These are phyloP conservation scores for Dothiorella sarmentorum DNA, from an alignment of 2,329 filamentous ascomycete species.

Conservation along the genomic window DNA sequence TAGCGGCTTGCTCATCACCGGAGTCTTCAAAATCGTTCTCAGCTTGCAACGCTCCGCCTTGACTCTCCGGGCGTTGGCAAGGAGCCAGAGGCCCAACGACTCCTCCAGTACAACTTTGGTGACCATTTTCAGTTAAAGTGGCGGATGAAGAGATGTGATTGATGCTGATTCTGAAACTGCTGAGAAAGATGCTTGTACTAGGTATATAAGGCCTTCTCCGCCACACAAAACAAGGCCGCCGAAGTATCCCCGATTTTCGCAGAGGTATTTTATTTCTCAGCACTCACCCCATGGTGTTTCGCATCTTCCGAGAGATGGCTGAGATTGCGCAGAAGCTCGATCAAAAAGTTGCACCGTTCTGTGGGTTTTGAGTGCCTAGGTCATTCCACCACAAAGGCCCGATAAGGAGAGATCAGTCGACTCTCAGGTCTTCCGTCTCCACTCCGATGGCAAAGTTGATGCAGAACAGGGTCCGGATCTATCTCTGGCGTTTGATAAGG, in stretches of 20 bases:
- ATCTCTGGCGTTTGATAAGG: not conserved
- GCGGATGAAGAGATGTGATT: not conserved
- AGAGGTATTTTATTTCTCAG: not conserved
- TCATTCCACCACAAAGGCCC: not conserved
- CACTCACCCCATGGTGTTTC: conserved; percentile 1
- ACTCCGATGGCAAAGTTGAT: not conserved
- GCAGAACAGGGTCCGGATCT: not conserved
- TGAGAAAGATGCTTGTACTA: no score
- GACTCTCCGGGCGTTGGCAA: not conserved
- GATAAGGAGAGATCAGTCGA: conserved; percentile 12
- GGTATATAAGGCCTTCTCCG: not conserved
- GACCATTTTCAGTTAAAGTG: not conserved
- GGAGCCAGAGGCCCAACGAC: not conserved
- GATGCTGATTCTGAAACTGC: not conserved
- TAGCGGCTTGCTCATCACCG: not conserved
- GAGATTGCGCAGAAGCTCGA: not conserved
- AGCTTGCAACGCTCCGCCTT: conserved; percentile 8
- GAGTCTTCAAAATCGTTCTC: not conserved
- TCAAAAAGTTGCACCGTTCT: conserved; percentile 1
- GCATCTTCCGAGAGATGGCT: not conserved
- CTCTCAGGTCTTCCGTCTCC: not conserved
- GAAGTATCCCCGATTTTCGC: not conserved
- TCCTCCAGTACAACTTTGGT: not conserved
- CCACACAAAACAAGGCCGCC: not conserved
- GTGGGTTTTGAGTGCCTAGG: conserved; percentile 3